Base-by-base conservation (phyloP, 2,329 filamentous ascomycete species). In the Aspergillus latus region DNA sequence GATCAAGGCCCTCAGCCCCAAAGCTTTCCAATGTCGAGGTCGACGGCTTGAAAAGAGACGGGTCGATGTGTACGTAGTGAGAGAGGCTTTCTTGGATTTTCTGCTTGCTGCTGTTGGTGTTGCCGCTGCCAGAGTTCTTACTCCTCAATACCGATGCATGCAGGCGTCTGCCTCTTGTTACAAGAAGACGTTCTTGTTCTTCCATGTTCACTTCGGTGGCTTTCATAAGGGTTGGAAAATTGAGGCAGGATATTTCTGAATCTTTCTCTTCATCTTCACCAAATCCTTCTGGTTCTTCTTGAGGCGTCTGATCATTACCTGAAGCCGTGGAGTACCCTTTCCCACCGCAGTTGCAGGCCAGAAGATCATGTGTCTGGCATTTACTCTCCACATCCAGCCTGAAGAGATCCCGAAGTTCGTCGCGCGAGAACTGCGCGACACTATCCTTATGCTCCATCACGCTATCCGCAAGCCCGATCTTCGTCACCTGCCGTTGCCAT, bases 401-500 rank as follows among this genome's bases (percentile, higher is more conserved):
- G 65, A 90, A 90, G 1, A 90, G 69, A 68, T 89, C 86, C 50
- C 81, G 78, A 28, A 90, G 72, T 62, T 90, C 88, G 46, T 88
- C 84, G 4, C 77, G 75, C 0, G 85, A 86, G 67, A 90, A 90
- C 34, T 82, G 84, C 7, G 82, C 78, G 26, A 80, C 70, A 9
- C 68, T 81, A 34, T 79, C 78, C 66, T 87, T 88, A 58, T 84
- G 81, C 61, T 90, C 87, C 65, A 90, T 86, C 30, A 90, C 85
- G 52, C 84, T 87, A 65, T 89, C 86, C 2, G 87, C 86, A 2
- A 90, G 76, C 1, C 86, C 86, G 63, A 84, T 81, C 70, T 90
- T 90, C 52, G 84, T 88, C 37, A 89, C 77, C 67, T 90, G 88
- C 7, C 88, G 78, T 68, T 90, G 87, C 73, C 84, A 90, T 56